Evolutionary conservation across 2,329 filamentous ascomycete species (phyloP).

Genomic region (Zarea fungicola): DNA sequence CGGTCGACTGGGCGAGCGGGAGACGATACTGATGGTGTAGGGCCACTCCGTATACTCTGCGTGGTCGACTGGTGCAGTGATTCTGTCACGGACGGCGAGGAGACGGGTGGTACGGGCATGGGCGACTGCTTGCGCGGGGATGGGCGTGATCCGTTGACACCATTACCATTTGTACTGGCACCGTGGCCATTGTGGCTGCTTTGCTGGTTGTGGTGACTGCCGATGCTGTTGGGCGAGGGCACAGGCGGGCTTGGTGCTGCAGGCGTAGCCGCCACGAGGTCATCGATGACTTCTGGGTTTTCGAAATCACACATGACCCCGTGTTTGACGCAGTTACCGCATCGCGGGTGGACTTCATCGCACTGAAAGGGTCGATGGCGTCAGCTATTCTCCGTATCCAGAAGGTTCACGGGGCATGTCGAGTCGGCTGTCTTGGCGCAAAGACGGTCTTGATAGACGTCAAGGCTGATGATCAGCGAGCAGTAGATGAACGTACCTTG

Average conservation of each 20-base stretch:
- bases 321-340: constrained; percentile 63
- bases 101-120: constrained; percentile 10
- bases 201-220: constrained; percentile 2
- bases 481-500: constrained; percentile 45
- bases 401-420: too few relatives aligned
- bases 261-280: constrained; percentile 28
- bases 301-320: constrained; percentile 63
- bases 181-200: background rate
- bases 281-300: constrained; percentile 41
- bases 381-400: too few relatives aligned
- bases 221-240: constrained; percentile 19
- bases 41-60: constrained; percentile 7
- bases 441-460: background rate
- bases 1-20: constrained; percentile 21
- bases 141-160: background rate
- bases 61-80: constrained; percentile 4
- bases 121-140: constrained; percentile 12
- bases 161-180: background rate
- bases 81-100: constrained; percentile 18
- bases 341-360: constrained; percentile 60
- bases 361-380: constrained; percentile 38
- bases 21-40: constrained; percentile 9
- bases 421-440: too few relatives aligned
- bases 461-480: background rate
- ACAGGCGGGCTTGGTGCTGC: constrained; percentile 20